Evolutionary conservation across 495 filamentous ascomycete genomes (phyloP), one percentile per base, ranked within the genome.

Genomic region (Hypomontagnella submonticulosa): DNA sequence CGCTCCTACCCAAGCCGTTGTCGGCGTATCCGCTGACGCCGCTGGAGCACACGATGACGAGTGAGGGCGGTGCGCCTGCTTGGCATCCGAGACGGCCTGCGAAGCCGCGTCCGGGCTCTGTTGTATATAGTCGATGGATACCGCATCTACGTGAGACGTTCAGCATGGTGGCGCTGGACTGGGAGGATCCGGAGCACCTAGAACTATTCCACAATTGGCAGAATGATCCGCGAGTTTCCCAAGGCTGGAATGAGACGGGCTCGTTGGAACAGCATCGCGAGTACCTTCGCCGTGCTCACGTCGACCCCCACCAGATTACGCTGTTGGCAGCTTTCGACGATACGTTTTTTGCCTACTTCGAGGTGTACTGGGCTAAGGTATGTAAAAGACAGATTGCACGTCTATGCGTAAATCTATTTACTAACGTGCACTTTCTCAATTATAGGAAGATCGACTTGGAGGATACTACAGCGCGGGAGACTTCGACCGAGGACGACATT

Each of bases 341-440:
- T 15, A 79, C 74, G 27, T 76, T 72, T 5, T 90, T 90, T 71
- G 85, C 87, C 0, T 90, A 90, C 60, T 90, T 87, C 67, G 88
- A 90, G 74, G 75, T 89, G 2, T 90, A 90, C 71, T 90, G 88
- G 88, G 85, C 82, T 13, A 88, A 89, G 82, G 87, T 88, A 76
- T 33, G 67, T 69, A 20, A 11, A 37, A 38, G 10, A 20, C 8
- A 12, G 42, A 34, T 9, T 20, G 38, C n/a, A 13, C 10, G 7
- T 63, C 11, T 1, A 18, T 30, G 47, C 16, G 4, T 4, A 15
- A 4, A 13, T 27, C 0, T 23, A n/a, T 3, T 15, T 32, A n/a
- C 55, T 53, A 53, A 62, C 23, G 13, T 9, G 4, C 38, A 2
- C 3, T 43, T 33, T 30, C 11, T 36, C 15, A 7, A 40, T 8